Conservation (phyloP, 1,284 basidiomycete genomes). For the Cryptococcus jaspeensis region DNA sequence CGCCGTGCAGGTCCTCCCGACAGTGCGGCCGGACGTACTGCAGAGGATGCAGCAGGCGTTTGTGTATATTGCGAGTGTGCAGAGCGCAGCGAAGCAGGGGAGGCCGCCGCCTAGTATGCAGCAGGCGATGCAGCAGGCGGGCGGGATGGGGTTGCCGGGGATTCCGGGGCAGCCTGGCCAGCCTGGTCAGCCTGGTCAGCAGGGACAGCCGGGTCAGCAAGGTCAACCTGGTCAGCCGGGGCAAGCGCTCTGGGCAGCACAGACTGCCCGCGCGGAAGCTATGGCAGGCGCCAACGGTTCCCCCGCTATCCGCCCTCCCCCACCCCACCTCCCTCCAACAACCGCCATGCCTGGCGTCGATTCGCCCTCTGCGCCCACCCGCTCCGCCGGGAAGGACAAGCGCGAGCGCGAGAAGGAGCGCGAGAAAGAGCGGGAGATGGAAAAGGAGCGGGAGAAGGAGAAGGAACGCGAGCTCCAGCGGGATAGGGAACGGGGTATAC, state of each 20-base stretch:
- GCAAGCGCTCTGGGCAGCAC: conserved; percentile 14
- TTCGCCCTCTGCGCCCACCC: conserved; percentile 3
- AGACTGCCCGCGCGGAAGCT: conserved; percentile 11
- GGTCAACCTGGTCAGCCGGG: conserved; percentile 2
- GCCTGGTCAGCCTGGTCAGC: conserved; percentile 17
- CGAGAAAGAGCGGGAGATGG: conserved; percentile 2
- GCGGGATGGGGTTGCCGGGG: not conserved
- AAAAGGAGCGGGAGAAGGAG: conserved; percentile 1
- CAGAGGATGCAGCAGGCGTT: conserved; percentile 41
- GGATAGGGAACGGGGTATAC: not conserved
- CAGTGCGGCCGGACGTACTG: conserved; percentile 32
- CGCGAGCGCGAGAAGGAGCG: not conserved
- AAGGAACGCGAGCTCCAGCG: not conserved
- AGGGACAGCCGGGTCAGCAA: conserved; percentile 3
- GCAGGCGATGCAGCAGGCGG: not conserved
- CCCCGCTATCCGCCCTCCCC: conserved; percentile 25
- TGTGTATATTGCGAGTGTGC: conserved; percentile 11
- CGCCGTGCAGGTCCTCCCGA: conserved; percentile 23
- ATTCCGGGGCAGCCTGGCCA: conserved; percentile 1
- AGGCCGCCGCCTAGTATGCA: too few relatives aligned
- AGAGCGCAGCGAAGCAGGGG: too few relatives aligned
- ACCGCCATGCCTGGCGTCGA: conserved; percentile 9
- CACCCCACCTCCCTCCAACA: conserved; percentile 21
- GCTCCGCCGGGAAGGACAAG: too few relatives aligned
- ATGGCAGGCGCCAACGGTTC: conserved; percentile 3